Base-by-base conservation (phyloP, 805 yeast genomes). In the Starmerella potacharoeniae region DNA sequence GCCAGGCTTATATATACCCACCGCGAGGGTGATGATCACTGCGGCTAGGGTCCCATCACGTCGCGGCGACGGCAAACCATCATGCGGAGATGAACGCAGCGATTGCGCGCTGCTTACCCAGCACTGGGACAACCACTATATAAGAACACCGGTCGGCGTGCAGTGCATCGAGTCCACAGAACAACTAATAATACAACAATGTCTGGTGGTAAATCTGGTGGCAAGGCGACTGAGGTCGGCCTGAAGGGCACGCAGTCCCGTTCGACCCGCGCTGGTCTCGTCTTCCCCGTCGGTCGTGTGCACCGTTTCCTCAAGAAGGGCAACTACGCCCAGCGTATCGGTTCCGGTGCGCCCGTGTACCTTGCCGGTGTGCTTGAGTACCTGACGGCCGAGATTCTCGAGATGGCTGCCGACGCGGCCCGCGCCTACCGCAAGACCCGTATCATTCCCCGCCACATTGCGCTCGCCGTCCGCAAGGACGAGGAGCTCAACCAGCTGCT, bases 331-430 rank as follows among this genome's bases (percentile, higher is more conserved):
- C 69, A 63, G 65, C 75, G 96, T 71, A 95, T 88, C 49, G 96
- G 96, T 56, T 80, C 85, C 70, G 73, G 84, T 70, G 83, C 96
- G 44, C 97, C 99, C 50, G 91, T 91, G 60, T 91, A 91, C 71
- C 77, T 91, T 62, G 90, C 97, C 55, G 96, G 97, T 22, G 97
- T 91, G 45, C 80, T 91, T 63, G 97, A 91, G 73, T 91, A 91
- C 74, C 77, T 91, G 68, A 89, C 97, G 53, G 97, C 97, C 40
- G 97, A 91, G 77, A 95, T 91, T 51, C 79, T 91, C 66, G 97
- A 91, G 76, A 78, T 91, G 78, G 97, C 97, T 56, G 97, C 97
- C 73, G 91, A 91, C 70, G 97, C 97, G 39, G 97, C 97, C 47
- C 89, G 91, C 72, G 97, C 91, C 68, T 77, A 88, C 70, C 86